Evolutionary conservation across 2,329 filamentous ascomycete species (phyloP).

Genomic region (Neopestalotiopsis rosae): DNA sequence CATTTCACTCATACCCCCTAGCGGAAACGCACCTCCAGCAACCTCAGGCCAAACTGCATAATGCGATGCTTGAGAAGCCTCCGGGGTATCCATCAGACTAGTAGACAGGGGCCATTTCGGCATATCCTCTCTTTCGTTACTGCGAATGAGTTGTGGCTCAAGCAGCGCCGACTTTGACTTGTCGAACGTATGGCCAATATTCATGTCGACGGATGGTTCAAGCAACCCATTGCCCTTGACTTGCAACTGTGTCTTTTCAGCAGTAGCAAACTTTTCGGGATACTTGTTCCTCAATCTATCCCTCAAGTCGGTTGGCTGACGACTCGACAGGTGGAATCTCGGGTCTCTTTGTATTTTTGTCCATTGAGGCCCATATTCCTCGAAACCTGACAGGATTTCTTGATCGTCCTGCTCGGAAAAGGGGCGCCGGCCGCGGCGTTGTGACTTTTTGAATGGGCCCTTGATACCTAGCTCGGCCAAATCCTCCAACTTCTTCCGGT

Average conservation of each 20-base stretch:
- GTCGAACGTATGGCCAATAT: conserved; percentile 52
- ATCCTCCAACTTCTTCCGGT: conserved; percentile 62
- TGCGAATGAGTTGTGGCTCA: conserved; percentile 45
- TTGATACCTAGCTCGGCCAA: conserved; percentile 63
- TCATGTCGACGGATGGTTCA: conserved; percentile 57
- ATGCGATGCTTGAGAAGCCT: conserved; percentile 40
- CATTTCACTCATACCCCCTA: conserved; percentile 59
- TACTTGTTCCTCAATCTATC: conserved; percentile 70
- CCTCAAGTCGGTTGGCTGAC: conserved; percentile 67
- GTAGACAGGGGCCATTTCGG: conserved; percentile 47
- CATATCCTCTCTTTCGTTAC: conserved; percentile 53
- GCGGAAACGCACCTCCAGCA: conserved; percentile 41
- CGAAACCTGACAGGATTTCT: conserved; percentile 65
- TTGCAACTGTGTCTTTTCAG: conserved; percentile 60
- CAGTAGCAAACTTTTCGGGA: conserved; percentile 60
- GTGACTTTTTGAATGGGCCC: conserved; percentile 66
- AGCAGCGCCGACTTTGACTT: conserved; percentile 42
- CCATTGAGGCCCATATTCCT: conserved; percentile 67
- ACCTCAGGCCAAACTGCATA: conserved; percentile 52
- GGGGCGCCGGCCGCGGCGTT: conserved; percentile 62
- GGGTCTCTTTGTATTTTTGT: conserved; percentile 68
- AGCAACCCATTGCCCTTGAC: conserved; percentile 50
- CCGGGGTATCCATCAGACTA: conserved; percentile 35
- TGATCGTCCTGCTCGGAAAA: conserved; percentile 69
- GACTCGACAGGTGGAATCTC: conserved; percentile 60